Evolutionary conservation across 108 stramenopile genomes (phyloP).

Genomic region (Licmophora abbreviata): DNA sequence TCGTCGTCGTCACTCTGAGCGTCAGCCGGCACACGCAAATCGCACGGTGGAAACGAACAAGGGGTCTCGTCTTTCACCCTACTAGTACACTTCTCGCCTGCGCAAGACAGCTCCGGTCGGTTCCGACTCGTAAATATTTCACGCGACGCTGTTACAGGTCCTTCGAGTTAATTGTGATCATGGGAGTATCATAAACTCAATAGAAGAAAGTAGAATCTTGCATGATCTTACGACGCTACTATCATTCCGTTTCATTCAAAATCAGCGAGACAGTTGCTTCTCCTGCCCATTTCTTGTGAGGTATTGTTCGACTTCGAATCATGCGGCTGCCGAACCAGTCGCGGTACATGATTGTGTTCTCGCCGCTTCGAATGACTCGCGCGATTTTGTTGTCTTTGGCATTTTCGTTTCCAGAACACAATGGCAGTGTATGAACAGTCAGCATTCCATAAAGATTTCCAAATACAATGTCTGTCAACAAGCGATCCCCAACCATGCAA

Average conservation of each 20-base stretch:
- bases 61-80: no score
- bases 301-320: constrained; percentile 19
- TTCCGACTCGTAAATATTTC: no score
- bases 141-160: no score
- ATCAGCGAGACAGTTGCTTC: constrained; percentile 51
- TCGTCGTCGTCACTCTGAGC: no score
- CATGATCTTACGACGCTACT: constrained; percentile 1
- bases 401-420: constrained; percentile 66
- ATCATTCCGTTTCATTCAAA: constrained; percentile 4
- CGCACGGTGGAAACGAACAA: no score
- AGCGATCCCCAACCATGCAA: constrained; percentile 90
- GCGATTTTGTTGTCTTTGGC: constrained; percentile 64
- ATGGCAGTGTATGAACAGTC: constrained; percentile 81
- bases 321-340: constrained; percentile 60
- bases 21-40: no score
- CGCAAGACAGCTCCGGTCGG: no score
- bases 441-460: constrained; percentile 92
- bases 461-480: constrained; percentile 91
- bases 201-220: no score
- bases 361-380: constrained; percentile 45
- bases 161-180: no score
- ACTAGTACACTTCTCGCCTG: no score
- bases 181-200: no score
- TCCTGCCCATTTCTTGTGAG: constrained; percentile 70
- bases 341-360: constrained; percentile 67